A percentile compares a stretch with the other conserved stretches of the same genome.
Evolutionary conservation across 2,329 filamentous ascomycete species (phyloP).

Genomic region (Tolypocladium guangdongense): DNA sequence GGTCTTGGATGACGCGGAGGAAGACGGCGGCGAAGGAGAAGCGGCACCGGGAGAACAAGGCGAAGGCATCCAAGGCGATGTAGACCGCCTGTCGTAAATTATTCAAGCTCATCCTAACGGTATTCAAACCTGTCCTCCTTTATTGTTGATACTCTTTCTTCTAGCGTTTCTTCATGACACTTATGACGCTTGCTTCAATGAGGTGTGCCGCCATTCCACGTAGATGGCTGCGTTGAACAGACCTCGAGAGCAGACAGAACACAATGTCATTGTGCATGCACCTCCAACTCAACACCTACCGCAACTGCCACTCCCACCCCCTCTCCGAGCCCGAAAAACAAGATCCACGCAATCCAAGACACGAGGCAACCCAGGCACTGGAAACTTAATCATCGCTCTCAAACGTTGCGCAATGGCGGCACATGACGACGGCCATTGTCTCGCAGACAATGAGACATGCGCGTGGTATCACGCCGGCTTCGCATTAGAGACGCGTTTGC

Average conservation of each 20-base stretch:
- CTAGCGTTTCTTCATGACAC: neutral
- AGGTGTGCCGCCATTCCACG: neutral
- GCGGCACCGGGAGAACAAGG: slow-evolving; percentile 53
- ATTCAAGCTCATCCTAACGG: too few relatives aligned
- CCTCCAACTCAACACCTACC: neutral
- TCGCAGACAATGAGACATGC: neutral
- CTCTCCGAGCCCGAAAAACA: neutral
- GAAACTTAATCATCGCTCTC: too few relatives aligned
- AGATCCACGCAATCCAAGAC: neutral
- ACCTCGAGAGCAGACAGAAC: neutral
- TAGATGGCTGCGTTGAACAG: too few relatives aligned
- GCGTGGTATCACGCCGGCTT: slow-evolving; percentile 13
- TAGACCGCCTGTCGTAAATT: slow-evolving; percentile 9
- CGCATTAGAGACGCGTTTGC: slow-evolving; percentile 8
- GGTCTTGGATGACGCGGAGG: slow-evolving; percentile 54
- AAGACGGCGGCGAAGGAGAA: slow-evolving; percentile 56
- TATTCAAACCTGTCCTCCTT: neutral
- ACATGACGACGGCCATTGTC: fast-evolving
- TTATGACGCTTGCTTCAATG: too few relatives aligned
- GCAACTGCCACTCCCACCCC: neutral
- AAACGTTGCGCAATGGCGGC: neutral
- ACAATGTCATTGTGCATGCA: neutral
- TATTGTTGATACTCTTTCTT: neutral
- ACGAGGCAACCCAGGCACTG: neutral
- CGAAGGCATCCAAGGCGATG: slow-evolving; percentile 32